Conservation (phyloP, 441 rosid genomes). For the Gossypium davidsonii region DNA sequence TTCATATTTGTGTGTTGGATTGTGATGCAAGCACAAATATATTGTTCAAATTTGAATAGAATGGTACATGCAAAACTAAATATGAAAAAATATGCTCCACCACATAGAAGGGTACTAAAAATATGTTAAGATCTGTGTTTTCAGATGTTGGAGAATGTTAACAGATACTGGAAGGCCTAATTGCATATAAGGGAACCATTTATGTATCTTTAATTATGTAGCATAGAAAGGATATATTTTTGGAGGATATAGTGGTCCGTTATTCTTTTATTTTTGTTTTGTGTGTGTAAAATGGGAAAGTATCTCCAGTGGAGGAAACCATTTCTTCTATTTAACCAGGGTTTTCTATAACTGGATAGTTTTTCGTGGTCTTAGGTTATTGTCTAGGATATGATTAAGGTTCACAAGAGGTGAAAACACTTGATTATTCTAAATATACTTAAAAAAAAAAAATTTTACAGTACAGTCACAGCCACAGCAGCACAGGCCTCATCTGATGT, state of each 20-base stretch:
- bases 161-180: background rate
- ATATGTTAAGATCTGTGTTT: background rate
- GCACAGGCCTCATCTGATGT: constrained; percentile 36
- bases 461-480: constrained; percentile 33
- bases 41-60: background rate
- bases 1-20: background rate
- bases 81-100: background rate
- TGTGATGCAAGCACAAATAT: background rate
- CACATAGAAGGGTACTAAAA: background rate
- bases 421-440: background rate
- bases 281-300: background rate
- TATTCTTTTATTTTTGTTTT: background rate
- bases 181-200: background rate
- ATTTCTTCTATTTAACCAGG: background rate
- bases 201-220: background rate
- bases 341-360: background rate
- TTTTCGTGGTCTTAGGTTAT: background rate
- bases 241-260: background rate
- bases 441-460: background rate
- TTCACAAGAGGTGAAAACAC: background rate
- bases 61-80: background rate
- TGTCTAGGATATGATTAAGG: background rate
- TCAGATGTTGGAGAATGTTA: background rate
- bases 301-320: background rate
- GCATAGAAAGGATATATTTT: background rate